A percentile compares a stretch with the other conserved stretches of the same genome.
phyloP scores from a whole-genome alignment of 306 rosid genomes.

The Prunus davidiana region DNA sequence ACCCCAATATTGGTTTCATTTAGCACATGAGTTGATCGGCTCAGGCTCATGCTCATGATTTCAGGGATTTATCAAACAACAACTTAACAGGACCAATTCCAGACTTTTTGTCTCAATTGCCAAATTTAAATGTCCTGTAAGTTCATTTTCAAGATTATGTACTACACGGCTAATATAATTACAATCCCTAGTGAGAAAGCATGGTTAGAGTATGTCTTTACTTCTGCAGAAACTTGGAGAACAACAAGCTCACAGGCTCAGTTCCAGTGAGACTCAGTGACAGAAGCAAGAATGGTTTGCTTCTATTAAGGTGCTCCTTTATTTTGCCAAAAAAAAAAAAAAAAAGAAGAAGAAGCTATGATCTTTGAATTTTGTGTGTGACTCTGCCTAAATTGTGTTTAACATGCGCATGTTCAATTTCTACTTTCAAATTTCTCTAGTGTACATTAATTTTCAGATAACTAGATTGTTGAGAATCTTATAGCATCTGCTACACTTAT shows the following conservation, averaged over 20 bases:
- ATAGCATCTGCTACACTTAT: too few relatives aligned
- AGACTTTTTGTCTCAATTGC: conserved; percentile 22
- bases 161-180: neutral
- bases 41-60: neutral
- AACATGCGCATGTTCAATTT: too few relatives aligned
- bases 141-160: neutral
- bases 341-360: too few relatives aligned
- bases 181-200: neutral
- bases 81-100: conserved; percentile 23
- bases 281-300: conserved; percentile 29
- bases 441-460: too few relatives aligned
- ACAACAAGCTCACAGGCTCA: conserved; percentile 42
- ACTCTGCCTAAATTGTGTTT: too few relatives aligned
- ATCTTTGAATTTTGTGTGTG: too few relatives aligned
- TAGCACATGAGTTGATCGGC: too few relatives aligned
- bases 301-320: conserved; percentile 35
- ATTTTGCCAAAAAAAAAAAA: too few relatives aligned
- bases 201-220: too few relatives aligned
- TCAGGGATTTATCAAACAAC: conserved; percentile 35
- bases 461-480: too few relatives aligned
- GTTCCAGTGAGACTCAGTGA: conserved; percentile 34
- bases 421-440: too few relatives aligned
- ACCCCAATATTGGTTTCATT: too few relatives aligned
- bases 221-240: conserved; percentile 32
- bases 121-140: conserved; percentile 32